Percentiles rank a stretch among this genome's conserved stretches.
Conservation (phyloP, 1,284 basidiomycete species). For the Ustilago hordei region DNA sequence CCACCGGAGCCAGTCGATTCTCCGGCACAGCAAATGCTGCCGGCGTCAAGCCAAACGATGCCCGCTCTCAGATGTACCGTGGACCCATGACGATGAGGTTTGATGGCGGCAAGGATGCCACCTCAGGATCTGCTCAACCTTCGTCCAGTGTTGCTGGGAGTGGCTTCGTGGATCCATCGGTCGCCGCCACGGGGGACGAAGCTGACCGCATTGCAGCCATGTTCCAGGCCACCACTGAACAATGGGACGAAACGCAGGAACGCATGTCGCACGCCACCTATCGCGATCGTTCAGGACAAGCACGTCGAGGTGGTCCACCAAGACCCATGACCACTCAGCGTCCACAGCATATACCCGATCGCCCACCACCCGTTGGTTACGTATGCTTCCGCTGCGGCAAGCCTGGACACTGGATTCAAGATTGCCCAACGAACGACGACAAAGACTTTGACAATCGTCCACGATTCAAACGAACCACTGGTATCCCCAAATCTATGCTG, state of each 20-base stretch:
- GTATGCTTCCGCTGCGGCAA: slow-evolving; percentile 99
- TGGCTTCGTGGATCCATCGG: slow-evolving; percentile 14
- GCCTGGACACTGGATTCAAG: slow-evolving; percentile 97
- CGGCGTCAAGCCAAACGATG: slow-evolving; percentile 28
- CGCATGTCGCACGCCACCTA: slow-evolving; percentile 82
- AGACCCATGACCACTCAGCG: slow-evolving; percentile 38
- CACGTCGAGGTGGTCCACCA: slow-evolving; percentile 59
- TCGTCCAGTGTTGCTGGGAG: not conserved
- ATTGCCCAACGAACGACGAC: slow-evolving; percentile 97
- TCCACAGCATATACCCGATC: slow-evolving; percentile 47
- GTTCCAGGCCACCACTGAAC: slow-evolving; percentile 89
- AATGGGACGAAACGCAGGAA: slow-evolving; percentile 96
- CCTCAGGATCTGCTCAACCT: slow-evolving; percentile 9
- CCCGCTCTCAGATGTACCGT: slow-evolving; percentile 37
- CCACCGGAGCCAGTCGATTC: slow-evolving; percentile 31
- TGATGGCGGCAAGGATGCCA: slow-evolving; percentile 72
- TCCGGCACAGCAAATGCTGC: slow-evolving; percentile 35
- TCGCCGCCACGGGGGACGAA: slow-evolving; percentile 51
- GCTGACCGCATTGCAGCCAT: slow-evolving; percentile 81
- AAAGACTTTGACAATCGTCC: slow-evolving; percentile 93
- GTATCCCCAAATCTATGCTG: slow-evolving; percentile 95
- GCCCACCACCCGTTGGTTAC: slow-evolving; percentile 77
- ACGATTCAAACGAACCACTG: slow-evolving; percentile 95
- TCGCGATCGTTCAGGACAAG: slow-evolving; percentile 60
- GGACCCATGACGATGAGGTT: slow-evolving; percentile 84